Conservation (phyloP, 768 basidiomycete species). For the Coprinopsis marcescibilis region DNA sequence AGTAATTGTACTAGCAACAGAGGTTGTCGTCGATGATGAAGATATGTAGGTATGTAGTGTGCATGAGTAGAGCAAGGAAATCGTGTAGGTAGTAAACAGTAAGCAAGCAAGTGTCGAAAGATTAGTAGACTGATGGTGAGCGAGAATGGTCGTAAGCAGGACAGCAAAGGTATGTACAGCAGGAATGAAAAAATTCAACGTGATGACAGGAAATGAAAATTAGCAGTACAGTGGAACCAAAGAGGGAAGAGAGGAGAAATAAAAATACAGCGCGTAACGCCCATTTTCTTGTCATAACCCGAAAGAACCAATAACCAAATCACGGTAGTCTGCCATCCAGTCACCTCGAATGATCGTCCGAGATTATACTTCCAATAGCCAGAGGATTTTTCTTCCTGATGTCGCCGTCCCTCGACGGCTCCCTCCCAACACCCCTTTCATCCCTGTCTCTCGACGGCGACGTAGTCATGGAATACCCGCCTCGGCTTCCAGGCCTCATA, state of each 20-base stretch:
- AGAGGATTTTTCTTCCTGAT: conserved; percentile 55
- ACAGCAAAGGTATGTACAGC: too few relatives aligned
- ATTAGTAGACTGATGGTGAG: too few relatives aligned
- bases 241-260: conserved; percentile 2
- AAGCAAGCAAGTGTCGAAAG: too few relatives aligned
- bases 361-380: conserved; percentile 69
- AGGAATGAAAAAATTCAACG: too few relatives aligned
- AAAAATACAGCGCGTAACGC: conserved; percentile 4
- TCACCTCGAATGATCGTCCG: conserved; percentile 31
- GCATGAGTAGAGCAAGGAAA: too few relatives aligned
- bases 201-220: too few relatives aligned
- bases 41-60: too few relatives aligned
- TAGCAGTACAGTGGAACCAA: too few relatives aligned
- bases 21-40: too few relatives aligned
- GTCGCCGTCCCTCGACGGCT: conserved; percentile 13
- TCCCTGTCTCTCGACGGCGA: conserved; percentile 18
- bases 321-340: not conserved
- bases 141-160: too few relatives aligned
- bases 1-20: too few relatives aligned
- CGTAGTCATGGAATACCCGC: conserved; percentile 20
- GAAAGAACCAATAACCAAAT: not conserved
- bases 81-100: too few relatives aligned
- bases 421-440: conserved; percentile 15
- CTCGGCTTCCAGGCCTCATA: conserved; percentile 22
- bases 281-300: not conserved